Base-by-base conservation (phyloP, 352 stramenopile genomes). In the Phytophthora pinifolia region DNA sequence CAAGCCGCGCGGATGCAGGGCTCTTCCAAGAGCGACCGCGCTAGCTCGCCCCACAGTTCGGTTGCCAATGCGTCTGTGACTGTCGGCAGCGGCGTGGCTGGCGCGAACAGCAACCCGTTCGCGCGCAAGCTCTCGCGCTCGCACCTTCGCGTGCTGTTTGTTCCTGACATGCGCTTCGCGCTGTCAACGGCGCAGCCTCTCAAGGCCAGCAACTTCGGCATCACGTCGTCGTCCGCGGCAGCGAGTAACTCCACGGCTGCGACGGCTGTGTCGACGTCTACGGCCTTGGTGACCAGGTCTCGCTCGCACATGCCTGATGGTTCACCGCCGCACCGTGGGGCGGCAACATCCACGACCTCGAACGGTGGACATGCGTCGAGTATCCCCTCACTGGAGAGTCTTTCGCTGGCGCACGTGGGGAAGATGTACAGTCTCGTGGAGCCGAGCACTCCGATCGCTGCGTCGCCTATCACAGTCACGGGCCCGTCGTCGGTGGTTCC, bases 341-440 rank as follows among this genome's bases (percentile, higher is more conserved):
- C 58, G 5, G 30, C 32, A 27, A 57, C 54, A n/a, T 43, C 62
- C 27, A 43, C 61, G 45, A 39, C 50, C 8, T 49, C 54, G 13
- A 72, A 59, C 22, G 48, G 55, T 38, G 65, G 45, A 6, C 48
- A 51, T 17, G 18, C 54, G 20, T 54, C 13, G 12, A 65, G 58
- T 3, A 54, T 65, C 17, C 56, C 67, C 10, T 70, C 83, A 7
- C 58, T 92, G 38, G 85, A 93, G 34, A 92, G 85, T 33, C 46
- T 95, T 9, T 88, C 83, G 0, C 58, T 93, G 13, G 79, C 79
- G 1, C 59, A 89, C 7, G 84, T 95, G 18, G 75, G 90, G 35
- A 86, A 86, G 33, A 89, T 93, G 79, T 95, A 95, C 47, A 86
- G 83, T 9, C 70, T 95, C 1, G 77, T 89, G 30, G 74, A 83